phyloP scores from a whole-genome alignment of 1,284 basidiomycete genomes.

The Trametes hirsuta region DNA sequence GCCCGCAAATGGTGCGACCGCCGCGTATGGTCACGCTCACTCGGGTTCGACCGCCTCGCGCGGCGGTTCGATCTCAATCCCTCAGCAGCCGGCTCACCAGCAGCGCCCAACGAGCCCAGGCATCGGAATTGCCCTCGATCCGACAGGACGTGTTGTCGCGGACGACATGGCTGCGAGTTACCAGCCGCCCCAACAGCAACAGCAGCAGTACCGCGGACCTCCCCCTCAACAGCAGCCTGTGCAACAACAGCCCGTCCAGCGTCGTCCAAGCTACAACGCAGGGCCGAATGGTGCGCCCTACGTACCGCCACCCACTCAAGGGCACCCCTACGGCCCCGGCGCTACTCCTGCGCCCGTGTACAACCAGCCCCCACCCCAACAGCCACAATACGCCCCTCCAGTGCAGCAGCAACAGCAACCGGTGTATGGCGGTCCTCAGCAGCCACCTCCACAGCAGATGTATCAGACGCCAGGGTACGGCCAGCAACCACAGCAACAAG shows the following conservation, averaged over 20 bases:
- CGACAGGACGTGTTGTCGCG: constrained; percentile 75
- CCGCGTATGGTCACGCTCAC: constrained; percentile 19
- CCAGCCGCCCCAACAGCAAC: constrained; percentile 28
- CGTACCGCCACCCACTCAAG: constrained; percentile 21
- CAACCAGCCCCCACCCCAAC: constrained; percentile 20
- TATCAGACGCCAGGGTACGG: constrained; percentile 34
- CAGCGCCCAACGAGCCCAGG: constrained; percentile 42
- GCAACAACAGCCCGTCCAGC: constrained; percentile 33
- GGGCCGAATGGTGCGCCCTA: constrained; percentile 24
- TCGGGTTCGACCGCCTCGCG: constrained; percentile 20
- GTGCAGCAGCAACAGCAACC: constrained; percentile 35
- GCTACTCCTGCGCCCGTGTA: constrained; percentile 25
- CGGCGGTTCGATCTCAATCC: constrained; percentile 31
- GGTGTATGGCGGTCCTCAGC: constrained; percentile 22
- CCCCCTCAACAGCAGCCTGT: constrained; percentile 34
- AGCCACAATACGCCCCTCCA: constrained; percentile 38
- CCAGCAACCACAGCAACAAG: constrained; percentile 14
- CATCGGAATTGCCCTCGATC: constrained; percentile 81
- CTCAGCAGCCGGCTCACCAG: constrained; percentile 27
- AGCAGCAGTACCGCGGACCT: constrained; percentile 29
- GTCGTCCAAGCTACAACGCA: constrained; percentile 29
- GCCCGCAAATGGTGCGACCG: constrained; percentile 17
- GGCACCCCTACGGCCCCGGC: constrained; percentile 28
- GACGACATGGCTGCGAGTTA: constrained; percentile 78
- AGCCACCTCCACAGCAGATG: constrained; percentile 31